Conservation (phyloP, 768 basidiomycete species). For the Stropharia rugosoannulata region DNA sequence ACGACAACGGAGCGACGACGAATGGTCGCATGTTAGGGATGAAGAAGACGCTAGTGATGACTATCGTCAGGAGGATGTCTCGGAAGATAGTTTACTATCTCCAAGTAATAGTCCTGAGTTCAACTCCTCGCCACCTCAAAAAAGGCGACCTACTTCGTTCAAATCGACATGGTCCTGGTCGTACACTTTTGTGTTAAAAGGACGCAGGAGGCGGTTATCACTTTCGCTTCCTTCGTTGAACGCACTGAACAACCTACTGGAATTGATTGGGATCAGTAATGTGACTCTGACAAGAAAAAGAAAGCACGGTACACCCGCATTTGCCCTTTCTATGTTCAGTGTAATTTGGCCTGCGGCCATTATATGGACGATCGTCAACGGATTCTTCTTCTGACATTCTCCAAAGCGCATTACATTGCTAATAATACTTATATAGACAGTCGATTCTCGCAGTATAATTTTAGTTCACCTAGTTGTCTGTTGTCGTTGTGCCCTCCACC, state of each 20-base stretch:
- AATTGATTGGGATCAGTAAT: conserved; percentile 16
- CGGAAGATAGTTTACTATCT: conserved; percentile 12
- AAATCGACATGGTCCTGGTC: conserved; percentile 37
- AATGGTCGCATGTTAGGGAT: conserved; percentile 31
- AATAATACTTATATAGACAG: neutral
- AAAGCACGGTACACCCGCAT: conserved; percentile 8
- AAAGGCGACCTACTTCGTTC: conserved; percentile 9
- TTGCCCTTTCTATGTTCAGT: conserved; percentile 33
- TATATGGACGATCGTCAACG: conserved; percentile 36
- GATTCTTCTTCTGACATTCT: conserved; percentile 27
- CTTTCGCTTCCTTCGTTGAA: conserved; percentile 37
- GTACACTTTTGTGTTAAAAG: conserved; percentile 55
- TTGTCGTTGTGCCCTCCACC: too few species aligned
- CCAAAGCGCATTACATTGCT: neutral
- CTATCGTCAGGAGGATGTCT: conserved; percentile 7
- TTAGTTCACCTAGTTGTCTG: neutral
- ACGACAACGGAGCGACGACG: conserved; percentile 31
- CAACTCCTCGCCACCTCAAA: conserved; percentile 34
- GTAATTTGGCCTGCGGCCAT: conserved; percentile 36
- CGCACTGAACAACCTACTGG: conserved; percentile 20
- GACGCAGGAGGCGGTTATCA: conserved; percentile 54
- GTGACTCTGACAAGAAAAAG: neutral
- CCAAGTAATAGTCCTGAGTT: conserved; percentile 26
- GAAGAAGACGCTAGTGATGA: conserved; percentile 10
- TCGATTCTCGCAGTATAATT: neutral